Evolutionary conservation across 2,329 filamentous ascomycete genomes (phyloP).

Genomic region (Fusarium proliferatum): DNA sequence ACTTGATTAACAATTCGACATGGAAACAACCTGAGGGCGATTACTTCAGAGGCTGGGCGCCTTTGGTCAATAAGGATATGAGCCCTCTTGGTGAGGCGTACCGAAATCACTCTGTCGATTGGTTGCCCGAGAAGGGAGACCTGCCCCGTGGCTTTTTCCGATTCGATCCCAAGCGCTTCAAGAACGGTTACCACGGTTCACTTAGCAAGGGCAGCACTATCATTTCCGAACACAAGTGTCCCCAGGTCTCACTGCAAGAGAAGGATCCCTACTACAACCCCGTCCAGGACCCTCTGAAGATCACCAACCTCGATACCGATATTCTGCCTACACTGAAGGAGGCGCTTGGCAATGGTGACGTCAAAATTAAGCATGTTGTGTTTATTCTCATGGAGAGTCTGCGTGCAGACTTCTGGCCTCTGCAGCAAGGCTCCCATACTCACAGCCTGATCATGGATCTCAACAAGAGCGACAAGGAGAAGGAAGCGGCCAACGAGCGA

Average conservation of each 20-base stretch:
- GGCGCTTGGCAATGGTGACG: slow-evolving; percentile 40
- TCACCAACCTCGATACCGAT: slow-evolving; percentile 53
- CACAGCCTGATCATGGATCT: slow-evolving; percentile 47
- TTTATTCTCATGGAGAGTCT: slow-evolving; percentile 59
- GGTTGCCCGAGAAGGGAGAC: slow-evolving; percentile 41
- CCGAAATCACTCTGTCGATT: slow-evolving; percentile 42
- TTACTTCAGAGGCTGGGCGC: slow-evolving; percentile 51
- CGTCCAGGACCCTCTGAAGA: slow-evolving; percentile 53
- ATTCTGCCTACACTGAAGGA: slow-evolving; percentile 46
- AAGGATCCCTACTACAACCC: slow-evolving; percentile 53
- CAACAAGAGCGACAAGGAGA: slow-evolving; percentile 33
- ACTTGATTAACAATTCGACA: slow-evolving; percentile 38
- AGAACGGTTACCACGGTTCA: slow-evolving; percentile 33
- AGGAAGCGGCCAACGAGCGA: slow-evolving; percentile 47
- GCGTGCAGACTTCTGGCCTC: slow-evolving; percentile 57
- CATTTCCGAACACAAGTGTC: slow-evolving; percentile 27
- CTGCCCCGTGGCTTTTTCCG: slow-evolving; percentile 47
- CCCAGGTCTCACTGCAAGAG: slow-evolving; percentile 16
- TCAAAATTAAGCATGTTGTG: slow-evolving; percentile 58
- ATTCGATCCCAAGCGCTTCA: slow-evolving; percentile 44
- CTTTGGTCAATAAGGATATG: slow-evolving; percentile 26
- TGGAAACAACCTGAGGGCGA: slow-evolving; percentile 46
- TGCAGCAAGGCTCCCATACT: slow-evolving; percentile 55
- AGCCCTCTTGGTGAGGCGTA: slow-evolving; percentile 43
- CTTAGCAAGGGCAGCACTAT: slow-evolving; percentile 4